Percentiles rank a stretch among this genome's conserved stretches.
phyloP scores from a whole-genome alignment of 73 alveolate genomes.

The Symbiodinium pilosum region DNA sequence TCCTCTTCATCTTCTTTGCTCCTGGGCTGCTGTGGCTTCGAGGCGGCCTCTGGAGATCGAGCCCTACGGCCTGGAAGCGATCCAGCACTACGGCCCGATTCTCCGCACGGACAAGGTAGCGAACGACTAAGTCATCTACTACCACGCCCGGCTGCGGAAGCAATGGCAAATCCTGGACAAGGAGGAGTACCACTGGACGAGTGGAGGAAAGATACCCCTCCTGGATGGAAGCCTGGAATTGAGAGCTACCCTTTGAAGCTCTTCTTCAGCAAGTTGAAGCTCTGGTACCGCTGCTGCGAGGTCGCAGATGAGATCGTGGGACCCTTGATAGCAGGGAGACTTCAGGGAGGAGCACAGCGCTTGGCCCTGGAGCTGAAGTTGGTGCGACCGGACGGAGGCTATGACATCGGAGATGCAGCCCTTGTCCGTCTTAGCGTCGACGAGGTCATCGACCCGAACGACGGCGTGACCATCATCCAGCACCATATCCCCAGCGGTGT shows the following conservation, averaged over 20 bases:
- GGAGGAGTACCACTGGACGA: constrained; percentile 5
- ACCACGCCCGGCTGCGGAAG: not conserved
- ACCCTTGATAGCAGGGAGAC: not conserved
- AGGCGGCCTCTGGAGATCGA: not conserved
- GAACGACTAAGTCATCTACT: not conserved
- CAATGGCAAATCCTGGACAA: not conserved
- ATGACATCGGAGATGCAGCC: not conserved
- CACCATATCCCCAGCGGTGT: constrained; percentile 9
- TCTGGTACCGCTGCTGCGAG: not conserved
- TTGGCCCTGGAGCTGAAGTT: not conserved
- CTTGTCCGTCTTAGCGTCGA: not conserved
- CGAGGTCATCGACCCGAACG: constrained; percentile 2
- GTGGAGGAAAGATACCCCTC: not conserved
- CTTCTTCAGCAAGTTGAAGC: not conserved
- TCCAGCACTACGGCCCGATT: not conserved
- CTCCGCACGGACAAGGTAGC: not conserved
- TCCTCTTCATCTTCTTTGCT: too few relatives aligned
- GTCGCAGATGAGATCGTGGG: not conserved
- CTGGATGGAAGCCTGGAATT: constrained; percentile 13
- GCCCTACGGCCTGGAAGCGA: not conserved
- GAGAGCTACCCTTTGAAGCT: not conserved
- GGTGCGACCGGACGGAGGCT: constrained; percentile 16
- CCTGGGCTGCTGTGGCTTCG: too few relatives aligned
- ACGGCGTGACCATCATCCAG: not conserved
- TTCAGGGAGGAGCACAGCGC: not conserved